Conservation (phyloP, 345 rosid genomes). For the Physaria fendleri region DNA sequence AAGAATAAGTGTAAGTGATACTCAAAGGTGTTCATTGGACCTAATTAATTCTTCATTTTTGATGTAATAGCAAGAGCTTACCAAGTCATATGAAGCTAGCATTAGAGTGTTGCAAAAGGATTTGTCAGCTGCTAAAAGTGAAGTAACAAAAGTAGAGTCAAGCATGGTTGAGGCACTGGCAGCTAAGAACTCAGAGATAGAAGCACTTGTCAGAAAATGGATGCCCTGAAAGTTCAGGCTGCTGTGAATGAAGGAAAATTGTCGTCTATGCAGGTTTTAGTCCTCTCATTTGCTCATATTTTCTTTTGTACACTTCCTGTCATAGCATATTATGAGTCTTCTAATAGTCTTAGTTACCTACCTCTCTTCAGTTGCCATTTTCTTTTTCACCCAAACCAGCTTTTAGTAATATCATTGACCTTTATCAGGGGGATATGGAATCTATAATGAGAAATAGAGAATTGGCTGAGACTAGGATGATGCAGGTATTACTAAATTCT, state of each 20-base stretch:
- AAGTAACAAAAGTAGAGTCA: conserved; percentile 74
- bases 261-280: conserved; percentile 81
- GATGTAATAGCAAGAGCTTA: conserved; percentile 76
- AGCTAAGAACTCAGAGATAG: conserved; percentile 91
- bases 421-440: conserved; percentile 79
- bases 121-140: conserved; percentile 64
- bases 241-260: conserved; percentile 80
- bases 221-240: conserved; percentile 78
- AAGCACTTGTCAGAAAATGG: conserved; percentile 65
- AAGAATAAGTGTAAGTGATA: conserved; percentile 3
- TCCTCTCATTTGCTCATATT: neutral
- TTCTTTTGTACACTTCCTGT: neutral
- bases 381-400: neutral
- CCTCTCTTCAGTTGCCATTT: conserved; percentile 5
- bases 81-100: conserved; percentile 80
- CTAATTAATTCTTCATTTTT: conserved; percentile 22
- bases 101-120: conserved; percentile 82
- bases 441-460: conserved; percentile 97
- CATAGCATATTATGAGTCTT: neutral
- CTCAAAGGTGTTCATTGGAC: conserved; percentile 7
- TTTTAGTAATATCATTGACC: conserved; percentile 6
- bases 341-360: neutral
- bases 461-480: conserved; percentile 95
- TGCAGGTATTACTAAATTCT: conserved; percentile 60
- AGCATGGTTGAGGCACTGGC: conserved; percentile 82